A percentile compares a stretch with the other conserved stretches of the same genome.
Conservation (phyloP, 257 asterid species). For the Salvia rosmarinus region DNA sequence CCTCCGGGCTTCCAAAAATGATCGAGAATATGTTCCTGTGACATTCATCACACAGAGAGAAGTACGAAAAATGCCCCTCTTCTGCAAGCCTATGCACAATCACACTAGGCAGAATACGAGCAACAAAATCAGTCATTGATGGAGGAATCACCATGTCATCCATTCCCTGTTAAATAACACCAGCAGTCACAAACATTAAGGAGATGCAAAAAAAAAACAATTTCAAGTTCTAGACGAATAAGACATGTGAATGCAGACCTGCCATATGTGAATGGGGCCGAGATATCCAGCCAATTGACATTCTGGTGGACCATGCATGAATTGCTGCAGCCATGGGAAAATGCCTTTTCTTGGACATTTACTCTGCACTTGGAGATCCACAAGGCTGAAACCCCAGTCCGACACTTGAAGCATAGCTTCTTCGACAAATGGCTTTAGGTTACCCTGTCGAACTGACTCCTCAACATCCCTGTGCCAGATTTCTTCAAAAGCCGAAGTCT, state of each 20-base stretch:
- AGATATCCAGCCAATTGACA: slow-evolving; percentile 77
- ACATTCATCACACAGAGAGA: slow-evolving; percentile 69
- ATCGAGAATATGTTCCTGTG: slow-evolving; percentile 68
- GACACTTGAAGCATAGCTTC: slow-evolving; percentile 88
- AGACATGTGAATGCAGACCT: slow-evolving; percentile 49
- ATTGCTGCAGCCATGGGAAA: slow-evolving; percentile 68
- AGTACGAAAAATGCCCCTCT: slow-evolving; percentile 88
- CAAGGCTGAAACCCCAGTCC: slow-evolving; percentile 77
- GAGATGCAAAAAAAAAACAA: no score
- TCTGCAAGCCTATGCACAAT: slow-evolving; percentile 66
- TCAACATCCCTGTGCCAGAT: slow-evolving; percentile 89
- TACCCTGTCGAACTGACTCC: slow-evolving; percentile 76
- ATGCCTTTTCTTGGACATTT: slow-evolving; percentile 61
- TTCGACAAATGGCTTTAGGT: slow-evolving; percentile 64
- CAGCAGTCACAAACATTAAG: not conserved
- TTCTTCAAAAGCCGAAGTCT: slow-evolving; percentile 56
- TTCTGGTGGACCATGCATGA: slow-evolving; percentile 60
- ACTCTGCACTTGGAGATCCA: slow-evolving; percentile 69
- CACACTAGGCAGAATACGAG: slow-evolving; percentile 66
- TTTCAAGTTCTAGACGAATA: not conserved
- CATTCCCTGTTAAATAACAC: slow-evolving; percentile 60
- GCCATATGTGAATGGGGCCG: slow-evolving; percentile 96
- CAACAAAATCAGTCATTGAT: slow-evolving; percentile 61
- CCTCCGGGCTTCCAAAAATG: slow-evolving; percentile 76
- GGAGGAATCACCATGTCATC: slow-evolving; percentile 78